Evolutionary conservation across 1,139 yeast genomes (phyloP), one percentile per base, ranked within the genome.

Genomic region (Geotrichum bryndzae): DNA sequence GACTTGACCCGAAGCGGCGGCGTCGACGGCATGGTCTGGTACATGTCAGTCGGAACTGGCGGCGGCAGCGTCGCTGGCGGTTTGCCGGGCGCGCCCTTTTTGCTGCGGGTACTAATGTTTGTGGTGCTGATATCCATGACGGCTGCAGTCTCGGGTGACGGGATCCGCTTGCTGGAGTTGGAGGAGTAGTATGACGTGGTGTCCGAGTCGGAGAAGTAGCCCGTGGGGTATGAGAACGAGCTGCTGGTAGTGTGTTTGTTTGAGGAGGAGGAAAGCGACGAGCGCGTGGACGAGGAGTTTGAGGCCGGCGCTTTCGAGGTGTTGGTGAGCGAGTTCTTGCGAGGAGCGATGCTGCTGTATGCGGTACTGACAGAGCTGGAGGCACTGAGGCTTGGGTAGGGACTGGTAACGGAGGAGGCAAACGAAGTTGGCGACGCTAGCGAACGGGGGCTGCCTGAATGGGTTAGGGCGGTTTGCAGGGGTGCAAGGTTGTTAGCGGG

Each of bases 401-500:
- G 31, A 51, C 48, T 10, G 55, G 35, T 18, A 54, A 53, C 31
- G 52, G 45, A 22, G 46, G 52, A 18, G 38, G 55, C 50, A 22
- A 59, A 18, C 33, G 55, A 57, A 23, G 46, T 23, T 22, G 54
- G 46, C 27, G 25, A 15, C 31, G 53, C 51, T 33, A 25, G 31
- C 38, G 53, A 27, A 31, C 51, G 29, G 48, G 53, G 54, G 22
- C 51, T 29, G 18, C 51, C 33, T 51, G 61, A 7, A 23, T 25
- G n/a, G 35, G 58, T 18, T 48, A 41, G 41, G 53, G 60, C 51
- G 38, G 54, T 53, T 22, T 41, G 18, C 48, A 41, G 48, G 48
- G 48, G 48, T 41, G 48, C 2, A n/a, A 41, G 48, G 22, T 18
- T 41, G 22, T 66, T 29, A 65, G 61, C 61, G 62, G 63, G 62